These are phyloP conservation scores for Austropuccinia psidii DNA, from an alignment of 1,284 basidiomycete species.

Conservation along the genomic window DNA sequence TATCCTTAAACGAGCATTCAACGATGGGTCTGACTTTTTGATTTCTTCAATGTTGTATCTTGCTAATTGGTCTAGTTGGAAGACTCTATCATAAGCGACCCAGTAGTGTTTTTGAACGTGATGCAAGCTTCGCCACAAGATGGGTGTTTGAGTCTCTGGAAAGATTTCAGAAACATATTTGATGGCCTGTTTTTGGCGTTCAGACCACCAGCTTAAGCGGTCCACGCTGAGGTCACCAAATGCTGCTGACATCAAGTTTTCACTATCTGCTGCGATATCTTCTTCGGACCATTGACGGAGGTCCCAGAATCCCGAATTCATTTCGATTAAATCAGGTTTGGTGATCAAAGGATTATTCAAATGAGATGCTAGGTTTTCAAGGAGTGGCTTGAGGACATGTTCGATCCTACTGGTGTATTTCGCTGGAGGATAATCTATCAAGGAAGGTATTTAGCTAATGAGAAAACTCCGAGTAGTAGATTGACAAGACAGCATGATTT, in stretches of 20 bases:
- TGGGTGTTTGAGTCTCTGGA: slow-evolving; percentile 9
- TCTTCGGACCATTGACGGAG: neutral
- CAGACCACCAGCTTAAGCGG: slow-evolving; percentile 15
- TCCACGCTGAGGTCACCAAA: neutral
- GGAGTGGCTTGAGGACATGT: neutral
- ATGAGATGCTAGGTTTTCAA: neutral
- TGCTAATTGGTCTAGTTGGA: slow-evolving; percentile 11
- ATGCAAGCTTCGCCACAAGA: slow-evolving; percentile 23
- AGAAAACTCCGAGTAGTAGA: no score
- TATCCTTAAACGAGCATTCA: neutral
- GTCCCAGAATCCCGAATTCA: slow-evolving; percentile 23
- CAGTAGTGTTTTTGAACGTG: slow-evolving; percentile 14
- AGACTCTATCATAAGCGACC: slow-evolving; percentile 14
- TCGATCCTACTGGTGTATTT: slow-evolving; percentile 1
- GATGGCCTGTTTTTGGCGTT: neutral
- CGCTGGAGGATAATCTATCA: slow-evolving; percentile 13
- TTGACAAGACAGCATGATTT: no score
- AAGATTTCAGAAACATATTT: neutral
- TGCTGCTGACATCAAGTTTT: neutral
- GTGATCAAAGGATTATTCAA: neutral
- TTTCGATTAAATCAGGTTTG: slow-evolving; percentile 13
- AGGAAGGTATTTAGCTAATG: neutral
- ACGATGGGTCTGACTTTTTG: neutral
- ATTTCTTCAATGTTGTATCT: slow-evolving; percentile 17
- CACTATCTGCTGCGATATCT: neutral